A percentile compares a stretch with the other conserved stretches of the same genome.
These are phyloP conservation scores for Klebsormidium nitens DNA, from an alignment of 139 green algal species.

Conservation along the genomic window DNA sequence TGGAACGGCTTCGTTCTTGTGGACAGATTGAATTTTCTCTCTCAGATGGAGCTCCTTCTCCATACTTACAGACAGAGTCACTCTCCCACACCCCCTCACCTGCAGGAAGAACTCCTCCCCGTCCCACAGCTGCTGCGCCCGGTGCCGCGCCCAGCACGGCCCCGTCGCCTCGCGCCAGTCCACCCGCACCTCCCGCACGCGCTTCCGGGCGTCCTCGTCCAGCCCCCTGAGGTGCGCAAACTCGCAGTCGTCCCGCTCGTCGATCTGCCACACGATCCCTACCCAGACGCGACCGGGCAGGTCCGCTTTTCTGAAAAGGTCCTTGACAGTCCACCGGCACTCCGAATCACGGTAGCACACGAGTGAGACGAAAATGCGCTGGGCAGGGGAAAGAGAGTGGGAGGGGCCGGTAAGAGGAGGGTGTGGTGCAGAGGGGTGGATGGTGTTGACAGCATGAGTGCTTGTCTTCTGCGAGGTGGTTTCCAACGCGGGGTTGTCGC, in stretches of 20 bases:
- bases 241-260: slow-evolving; percentile 31
- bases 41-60: no score
- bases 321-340: slow-evolving; percentile 55
- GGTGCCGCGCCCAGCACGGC: slow-evolving; percentile 57
- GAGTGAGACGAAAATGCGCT: slow-evolving; percentile 69
- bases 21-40: no score
- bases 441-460: no score
- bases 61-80: no score
- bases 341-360: slow-evolving; percentile 65
- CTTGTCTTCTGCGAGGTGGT: no score
- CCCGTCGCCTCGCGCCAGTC: slow-evolving; percentile 49
- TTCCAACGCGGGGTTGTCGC: no score
- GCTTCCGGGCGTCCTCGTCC: not conserved
- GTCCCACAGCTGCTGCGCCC: slow-evolving; percentile 57
- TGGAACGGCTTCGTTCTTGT: no score
- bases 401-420: not conserved
- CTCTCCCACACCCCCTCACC: no score
- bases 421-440: no score
- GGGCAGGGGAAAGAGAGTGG: not conserved
- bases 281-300: slow-evolving; percentile 48
- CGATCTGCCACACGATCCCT: slow-evolving; percentile 67
- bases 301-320: slow-evolving; percentile 53
- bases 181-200: slow-evolving; percentile 58
- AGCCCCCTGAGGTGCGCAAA: slow-evolving; percentile 37
- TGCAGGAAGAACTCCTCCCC: slow-evolving; percentile 71